Percentiles rank a stretch among this genome's conserved stretches.
phyloP scores from a whole-genome alignment of 352 stramenopile genomes.

The Globisporangium radiosum region DNA sequence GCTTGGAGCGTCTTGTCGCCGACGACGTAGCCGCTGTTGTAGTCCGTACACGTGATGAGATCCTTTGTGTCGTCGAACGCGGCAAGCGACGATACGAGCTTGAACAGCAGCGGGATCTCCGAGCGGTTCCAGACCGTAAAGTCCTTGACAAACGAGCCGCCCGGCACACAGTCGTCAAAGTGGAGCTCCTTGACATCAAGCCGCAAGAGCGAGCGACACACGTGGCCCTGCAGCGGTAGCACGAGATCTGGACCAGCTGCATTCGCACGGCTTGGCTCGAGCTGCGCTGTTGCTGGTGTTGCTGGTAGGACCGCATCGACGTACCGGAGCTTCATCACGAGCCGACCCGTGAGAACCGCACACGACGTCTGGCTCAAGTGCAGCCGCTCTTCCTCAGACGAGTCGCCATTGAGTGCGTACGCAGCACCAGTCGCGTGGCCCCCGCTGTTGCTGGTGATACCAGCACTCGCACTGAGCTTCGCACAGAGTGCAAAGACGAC shows the following conservation, averaged over 20 bases:
- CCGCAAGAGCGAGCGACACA: conserved; percentile 76
- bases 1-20: conserved; percentile 76
- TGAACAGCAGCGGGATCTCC: conserved; percentile 83
- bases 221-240: conserved; percentile 71
- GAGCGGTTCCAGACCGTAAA: conserved; percentile 89
- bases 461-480: conserved; percentile 26
- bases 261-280: not conserved
- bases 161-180: conserved; percentile 85
- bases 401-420: conserved; percentile 36
- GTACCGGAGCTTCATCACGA: conserved; percentile 50
- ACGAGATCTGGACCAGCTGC: conserved; percentile 38
- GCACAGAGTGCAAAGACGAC: conserved; percentile 73
- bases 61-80: conserved; percentile 64
- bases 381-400: conserved; percentile 78
- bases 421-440: conserved; percentile 6
- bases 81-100: conserved; percentile 68
- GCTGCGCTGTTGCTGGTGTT: not conserved
- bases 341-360: conserved; percentile 51
- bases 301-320: not conserved
- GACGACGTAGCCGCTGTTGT: conserved; percentile 82
- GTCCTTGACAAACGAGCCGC: conserved; percentile 85
- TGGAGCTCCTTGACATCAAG: conserved; percentile 86
- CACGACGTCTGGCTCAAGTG: conserved; percentile 83
- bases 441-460: conserved; percentile 3
- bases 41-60: conserved; percentile 77